These are phyloP conservation scores for Silene vulgaris DNA, from an alignment of 179 eudicot species.

Conservation along the genomic window DNA sequence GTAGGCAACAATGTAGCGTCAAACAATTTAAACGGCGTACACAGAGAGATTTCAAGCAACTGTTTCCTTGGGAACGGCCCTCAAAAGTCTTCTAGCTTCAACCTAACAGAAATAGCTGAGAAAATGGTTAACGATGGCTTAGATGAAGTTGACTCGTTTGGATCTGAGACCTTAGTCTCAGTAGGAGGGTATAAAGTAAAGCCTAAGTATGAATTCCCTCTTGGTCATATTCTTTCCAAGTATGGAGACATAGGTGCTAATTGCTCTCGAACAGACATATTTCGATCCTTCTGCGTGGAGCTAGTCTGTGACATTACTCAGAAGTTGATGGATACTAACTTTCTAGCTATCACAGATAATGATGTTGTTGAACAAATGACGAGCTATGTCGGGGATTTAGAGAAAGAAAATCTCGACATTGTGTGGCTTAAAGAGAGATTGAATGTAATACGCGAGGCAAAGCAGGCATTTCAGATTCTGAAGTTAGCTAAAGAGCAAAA, in stretches of 20 bases:
- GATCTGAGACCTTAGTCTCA: background rate
- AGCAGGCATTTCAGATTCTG: constrained; percentile 9
- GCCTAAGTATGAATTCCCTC: constrained; percentile 15
- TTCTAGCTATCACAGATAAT: background rate
- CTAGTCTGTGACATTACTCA: constrained; percentile 1
- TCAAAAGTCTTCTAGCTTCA: constrained; percentile 2
- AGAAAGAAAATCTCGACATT: constrained; percentile 8
- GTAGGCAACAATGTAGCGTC: background rate
- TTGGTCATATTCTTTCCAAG: constrained; percentile 3
- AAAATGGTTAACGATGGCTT: background rate
- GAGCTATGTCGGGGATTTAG: background rate
- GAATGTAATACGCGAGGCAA: constrained; percentile 15
- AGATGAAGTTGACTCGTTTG: constrained; percentile 14
- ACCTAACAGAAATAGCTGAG: constrained; percentile 19
- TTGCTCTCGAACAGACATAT: background rate
- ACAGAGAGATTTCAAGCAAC: background rate
- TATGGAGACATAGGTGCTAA: constrained; percentile 25
- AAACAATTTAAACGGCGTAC: background rate
- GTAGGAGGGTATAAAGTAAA: constrained; percentile 15
- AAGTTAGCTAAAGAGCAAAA: background rate
- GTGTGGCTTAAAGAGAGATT: constrained; percentile 22
- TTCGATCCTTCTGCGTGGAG: constrained; percentile 14
- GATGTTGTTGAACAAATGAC: constrained; percentile 13
- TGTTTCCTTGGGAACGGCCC: background rate
- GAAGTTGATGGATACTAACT: background rate